A percentile compares a stretch with the other conserved stretches of the same genome.
These are phyloP conservation scores for Wickerhamomyces tratensis DNA, from an alignment of 805 yeast genomes.

Conservation along the genomic window DNA sequence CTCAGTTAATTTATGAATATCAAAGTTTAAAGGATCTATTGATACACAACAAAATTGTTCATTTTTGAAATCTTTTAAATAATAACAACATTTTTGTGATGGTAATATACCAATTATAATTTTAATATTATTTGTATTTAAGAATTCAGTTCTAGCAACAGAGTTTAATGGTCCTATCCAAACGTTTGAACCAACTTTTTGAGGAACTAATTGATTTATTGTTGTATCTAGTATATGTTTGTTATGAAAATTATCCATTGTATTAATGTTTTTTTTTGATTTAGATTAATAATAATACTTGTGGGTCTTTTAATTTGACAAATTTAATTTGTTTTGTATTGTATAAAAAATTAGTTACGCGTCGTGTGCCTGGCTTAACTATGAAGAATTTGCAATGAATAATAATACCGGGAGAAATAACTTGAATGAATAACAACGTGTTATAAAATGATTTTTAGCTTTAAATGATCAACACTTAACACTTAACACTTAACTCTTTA, in stretches of 20 bases:
- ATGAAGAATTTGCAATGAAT: too few species aligned
- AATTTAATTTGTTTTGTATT: too few species aligned
- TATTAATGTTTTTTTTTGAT: too few species aligned
- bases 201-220: conserved; percentile 25
- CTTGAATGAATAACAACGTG: too few species aligned
- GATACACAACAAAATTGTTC: conserved; percentile 20
- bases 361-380: too few species aligned
- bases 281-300: too few species aligned
- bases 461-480: too few species aligned
- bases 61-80: conserved; percentile 17
- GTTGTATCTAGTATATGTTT: conserved; percentile 16
- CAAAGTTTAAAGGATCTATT: conserved; percentile 23
- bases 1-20: conserved; percentile 17
- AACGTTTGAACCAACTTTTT: conserved; percentile 27
- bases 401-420: too few species aligned
- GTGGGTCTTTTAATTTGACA: too few species aligned
- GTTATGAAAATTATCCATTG: conserved; percentile 14
- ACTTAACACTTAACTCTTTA: too few species aligned
- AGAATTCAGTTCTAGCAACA: conserved; percentile 26
- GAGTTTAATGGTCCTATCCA: conserved; percentile 39
- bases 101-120: conserved; percentile 27
- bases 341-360: too few species aligned
- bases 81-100: conserved; percentile 21
- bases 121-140: conserved; percentile 28
- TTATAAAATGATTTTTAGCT: too few species aligned